phyloP scores from a whole-genome alignment of 331 rosid genomes.

The Ulmus americana region DNA sequence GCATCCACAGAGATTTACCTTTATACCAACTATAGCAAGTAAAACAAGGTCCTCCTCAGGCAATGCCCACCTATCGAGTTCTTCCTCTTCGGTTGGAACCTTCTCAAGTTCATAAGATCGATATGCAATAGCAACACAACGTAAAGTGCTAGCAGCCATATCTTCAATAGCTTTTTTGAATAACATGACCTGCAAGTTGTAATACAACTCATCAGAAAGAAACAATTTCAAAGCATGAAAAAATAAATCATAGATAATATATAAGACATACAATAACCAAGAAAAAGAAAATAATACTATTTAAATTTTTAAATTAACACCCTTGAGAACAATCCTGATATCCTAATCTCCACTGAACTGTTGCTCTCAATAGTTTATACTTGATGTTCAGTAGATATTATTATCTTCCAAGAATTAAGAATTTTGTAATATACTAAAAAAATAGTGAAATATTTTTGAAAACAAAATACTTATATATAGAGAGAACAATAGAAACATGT shows the following conservation, averaged over 20 bases:
- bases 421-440: no score
- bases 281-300: no score
- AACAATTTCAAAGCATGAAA: background rate
- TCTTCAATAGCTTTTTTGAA: constrained; percentile 75
- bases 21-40: constrained; percentile 90
- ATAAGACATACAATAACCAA: no score
- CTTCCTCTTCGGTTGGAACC: constrained; percentile 67
- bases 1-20: constrained; percentile 36
- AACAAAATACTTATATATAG: no score
- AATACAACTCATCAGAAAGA: constrained; percentile 4
- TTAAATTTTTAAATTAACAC: no score
- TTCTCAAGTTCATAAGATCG: constrained; percentile 46
- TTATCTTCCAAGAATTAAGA: no score
- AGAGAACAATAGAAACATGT: no score
- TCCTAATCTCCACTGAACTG: no score
- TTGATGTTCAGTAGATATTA: no score
- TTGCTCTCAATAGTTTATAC: no score
- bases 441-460: no score
- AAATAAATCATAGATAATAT: background rate
- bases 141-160: constrained; percentile 74
- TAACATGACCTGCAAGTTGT: constrained; percentile 36
- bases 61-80: constrained; percentile 62
- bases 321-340: no score
- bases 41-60: constrained; percentile 80
- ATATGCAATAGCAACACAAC: constrained; percentile 96